phyloP scores from a whole-genome alignment of 1,284 basidiomycete genomes.

The Tilletiopsis washingtonensis region DNA sequence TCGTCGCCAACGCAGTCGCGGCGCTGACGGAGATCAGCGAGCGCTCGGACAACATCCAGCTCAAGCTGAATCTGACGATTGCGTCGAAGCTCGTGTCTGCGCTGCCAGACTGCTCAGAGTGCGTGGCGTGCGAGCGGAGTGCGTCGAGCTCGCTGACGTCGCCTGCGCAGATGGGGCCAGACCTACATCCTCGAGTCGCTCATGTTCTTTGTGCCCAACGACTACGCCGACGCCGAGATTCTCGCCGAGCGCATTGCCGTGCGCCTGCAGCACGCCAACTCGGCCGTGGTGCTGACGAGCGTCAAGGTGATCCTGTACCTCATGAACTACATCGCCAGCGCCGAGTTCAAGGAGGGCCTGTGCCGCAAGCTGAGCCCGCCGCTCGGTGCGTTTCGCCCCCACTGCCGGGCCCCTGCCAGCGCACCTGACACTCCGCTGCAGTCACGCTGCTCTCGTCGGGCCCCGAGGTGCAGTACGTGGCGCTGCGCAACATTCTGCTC shows the following conservation, averaged over 20 bases:
- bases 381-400: background rate
- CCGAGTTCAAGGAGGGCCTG: slow-evolving; percentile 72
- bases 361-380: slow-evolving; percentile 97
- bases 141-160: background rate
- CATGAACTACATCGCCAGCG: slow-evolving; percentile 98
- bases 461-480: slow-evolving; percentile 97
- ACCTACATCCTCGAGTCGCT: slow-evolving; percentile 95
- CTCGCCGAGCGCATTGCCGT: slow-evolving; percentile 88
- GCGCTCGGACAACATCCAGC: slow-evolving; percentile 71
- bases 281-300: slow-evolving; percentile 85
- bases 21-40: slow-evolving; percentile 83
- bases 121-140: background rate
- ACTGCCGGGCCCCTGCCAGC: background rate
- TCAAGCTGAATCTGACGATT: slow-evolving; percentile 71
- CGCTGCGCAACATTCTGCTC: slow-evolving; percentile 88
- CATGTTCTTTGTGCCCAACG: slow-evolving; percentile 82
- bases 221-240: slow-evolving; percentile 78
- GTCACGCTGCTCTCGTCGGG: slow-evolving; percentile 68
- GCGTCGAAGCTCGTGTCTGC: slow-evolving; percentile 77
- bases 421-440: too few relatives aligned
- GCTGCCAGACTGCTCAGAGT: slow-evolving; percentile 77
- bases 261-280: slow-evolving; percentile 84
- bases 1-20: slow-evolving; percentile 91
- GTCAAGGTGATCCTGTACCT: slow-evolving; percentile 92
- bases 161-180: slow-evolving; percentile 67